Evolutionary conservation across 441 rosid genomes (phyloP).

Genomic region (Gossypium davidsonii): DNA sequence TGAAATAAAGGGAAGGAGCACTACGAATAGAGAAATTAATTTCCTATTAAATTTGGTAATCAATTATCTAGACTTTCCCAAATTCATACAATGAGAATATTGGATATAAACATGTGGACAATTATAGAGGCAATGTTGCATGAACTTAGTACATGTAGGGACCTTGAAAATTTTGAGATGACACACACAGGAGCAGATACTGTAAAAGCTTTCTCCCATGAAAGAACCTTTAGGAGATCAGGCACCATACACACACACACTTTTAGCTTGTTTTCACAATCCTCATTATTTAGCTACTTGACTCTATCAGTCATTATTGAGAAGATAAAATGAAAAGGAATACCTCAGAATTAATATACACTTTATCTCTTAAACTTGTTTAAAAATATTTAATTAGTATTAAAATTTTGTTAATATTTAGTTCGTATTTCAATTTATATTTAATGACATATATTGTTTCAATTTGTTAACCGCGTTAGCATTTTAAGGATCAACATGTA

Average conservation of each 20-base stretch:
- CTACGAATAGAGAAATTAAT: neutral
- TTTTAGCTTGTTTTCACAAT: constrained; percentile 12
- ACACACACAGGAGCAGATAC: neutral
- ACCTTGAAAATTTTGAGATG: neutral
- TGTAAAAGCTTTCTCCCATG: neutral
- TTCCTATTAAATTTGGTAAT: neutral
- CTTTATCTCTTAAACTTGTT: neutral
- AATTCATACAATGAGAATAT: neutral
- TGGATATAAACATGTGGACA: neutral
- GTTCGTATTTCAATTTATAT: too few relatives aligned
- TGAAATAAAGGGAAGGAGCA: neutral
- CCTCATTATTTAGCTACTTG: constrained; percentile 24
- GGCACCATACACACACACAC: neutral
- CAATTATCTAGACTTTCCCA: neutral
- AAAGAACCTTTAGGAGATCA: neutral
- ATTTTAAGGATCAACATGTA: too few relatives aligned
- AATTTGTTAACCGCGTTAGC: too few relatives aligned
- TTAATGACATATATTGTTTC: too few relatives aligned
- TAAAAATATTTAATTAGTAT: too few relatives aligned
- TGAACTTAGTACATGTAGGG: neutral
- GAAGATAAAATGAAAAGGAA: neutral
- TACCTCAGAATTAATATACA: neutral
- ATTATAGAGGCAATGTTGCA: neutral
- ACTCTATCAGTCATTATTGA: constrained; percentile 8
- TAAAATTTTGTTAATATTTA: too few relatives aligned